Conservation (phyloP, 768 basidiomycete species). For the Amanita pallidorosea region DNA sequence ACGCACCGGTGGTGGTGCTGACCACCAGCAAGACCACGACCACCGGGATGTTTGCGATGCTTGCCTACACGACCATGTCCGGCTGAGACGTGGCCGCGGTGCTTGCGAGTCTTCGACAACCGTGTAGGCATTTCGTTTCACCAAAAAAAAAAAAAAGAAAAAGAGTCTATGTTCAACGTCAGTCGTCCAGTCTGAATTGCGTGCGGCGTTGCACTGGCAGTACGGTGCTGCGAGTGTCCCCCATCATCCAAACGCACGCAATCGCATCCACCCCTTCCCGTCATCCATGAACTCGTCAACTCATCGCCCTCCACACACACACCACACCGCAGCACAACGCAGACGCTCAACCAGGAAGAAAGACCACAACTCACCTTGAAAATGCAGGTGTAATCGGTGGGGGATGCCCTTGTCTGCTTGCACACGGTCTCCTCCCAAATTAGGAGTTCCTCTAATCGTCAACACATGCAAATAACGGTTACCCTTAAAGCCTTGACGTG, state of each 20-base stretch:
- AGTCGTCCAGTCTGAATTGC: conserved; percentile 8
- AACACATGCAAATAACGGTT: not conserved
- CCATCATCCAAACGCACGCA: conserved; percentile 36
- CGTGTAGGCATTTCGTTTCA: conserved; percentile 80
- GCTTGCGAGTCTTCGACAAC: conserved; percentile 96
- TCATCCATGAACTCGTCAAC: conserved; percentile 5
- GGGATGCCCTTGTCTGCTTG: conserved; percentile 2
- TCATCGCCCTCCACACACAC: not conserved
- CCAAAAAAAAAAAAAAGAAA: conserved; percentile 7
- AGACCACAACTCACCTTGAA: conserved; percentile 55
- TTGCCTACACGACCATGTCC: conserved; percentile 99
- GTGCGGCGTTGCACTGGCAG: no score
- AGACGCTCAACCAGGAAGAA: conserved; percentile 12
- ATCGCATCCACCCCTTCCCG: conserved; percentile 27
- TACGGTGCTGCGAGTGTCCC: not conserved
- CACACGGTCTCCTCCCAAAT: not conserved
- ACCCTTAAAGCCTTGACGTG: no score
- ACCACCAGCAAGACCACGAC: conserved; percentile 99
- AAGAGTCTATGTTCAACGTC: conserved; percentile 5
- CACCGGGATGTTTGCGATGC: conserved; percentile 99
- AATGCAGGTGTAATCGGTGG: conserved; percentile 22
- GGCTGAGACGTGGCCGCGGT: conserved; percentile 98
- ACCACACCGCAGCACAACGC: conserved; percentile 6
- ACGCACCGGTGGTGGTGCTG: conserved; percentile 95
- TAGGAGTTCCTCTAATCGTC: not conserved